Conservation (phyloP, 306 rosid genomes). For the Spatholobus suberectus region DNA sequence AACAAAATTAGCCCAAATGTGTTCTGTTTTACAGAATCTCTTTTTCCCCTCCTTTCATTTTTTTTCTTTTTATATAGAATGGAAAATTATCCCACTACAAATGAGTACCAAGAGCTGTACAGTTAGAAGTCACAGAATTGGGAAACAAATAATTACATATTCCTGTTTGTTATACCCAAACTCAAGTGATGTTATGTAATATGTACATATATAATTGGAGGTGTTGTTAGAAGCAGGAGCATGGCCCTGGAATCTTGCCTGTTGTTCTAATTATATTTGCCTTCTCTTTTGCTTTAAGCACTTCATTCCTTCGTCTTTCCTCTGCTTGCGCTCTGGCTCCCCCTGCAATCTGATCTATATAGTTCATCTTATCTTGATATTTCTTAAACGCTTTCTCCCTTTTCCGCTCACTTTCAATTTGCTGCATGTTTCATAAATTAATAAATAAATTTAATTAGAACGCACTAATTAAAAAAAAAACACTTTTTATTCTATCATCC, state of each 20-base stretch:
- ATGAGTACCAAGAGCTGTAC: constrained; percentile 8
- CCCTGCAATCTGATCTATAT: constrained; percentile 53
- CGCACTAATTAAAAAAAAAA: too few relatives aligned
- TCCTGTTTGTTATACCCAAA: neutral
- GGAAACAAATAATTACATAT: constrained; percentile 41
- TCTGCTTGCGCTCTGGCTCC: constrained; percentile 75
- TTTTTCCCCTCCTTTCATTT: neutral
- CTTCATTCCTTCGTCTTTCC: constrained; percentile 53
- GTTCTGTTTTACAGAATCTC: neutral
- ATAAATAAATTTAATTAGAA: neutral
- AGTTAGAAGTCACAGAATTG: constrained; percentile 17
- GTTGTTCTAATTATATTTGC: constrained; percentile 66
- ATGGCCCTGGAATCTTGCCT: constrained; percentile 61
- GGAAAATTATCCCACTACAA: neutral
- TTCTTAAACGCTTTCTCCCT: constrained; percentile 49
- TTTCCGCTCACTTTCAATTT: constrained; percentile 45
- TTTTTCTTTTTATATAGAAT: neutral
- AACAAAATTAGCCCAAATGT: neutral
- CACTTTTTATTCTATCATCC: too few relatives aligned
- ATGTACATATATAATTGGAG: neutral
- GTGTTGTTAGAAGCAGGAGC: constrained; percentile 63
- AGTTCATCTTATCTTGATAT: constrained; percentile 42
- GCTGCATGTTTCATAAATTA: constrained; percentile 40
- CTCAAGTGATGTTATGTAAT: neutral
- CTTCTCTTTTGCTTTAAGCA: constrained; percentile 61